These are phyloP conservation scores for Paraconiothyrium brasiliense DNA, from an alignment of 2,329 filamentous ascomycete genomes.

Conservation along the genomic window DNA sequence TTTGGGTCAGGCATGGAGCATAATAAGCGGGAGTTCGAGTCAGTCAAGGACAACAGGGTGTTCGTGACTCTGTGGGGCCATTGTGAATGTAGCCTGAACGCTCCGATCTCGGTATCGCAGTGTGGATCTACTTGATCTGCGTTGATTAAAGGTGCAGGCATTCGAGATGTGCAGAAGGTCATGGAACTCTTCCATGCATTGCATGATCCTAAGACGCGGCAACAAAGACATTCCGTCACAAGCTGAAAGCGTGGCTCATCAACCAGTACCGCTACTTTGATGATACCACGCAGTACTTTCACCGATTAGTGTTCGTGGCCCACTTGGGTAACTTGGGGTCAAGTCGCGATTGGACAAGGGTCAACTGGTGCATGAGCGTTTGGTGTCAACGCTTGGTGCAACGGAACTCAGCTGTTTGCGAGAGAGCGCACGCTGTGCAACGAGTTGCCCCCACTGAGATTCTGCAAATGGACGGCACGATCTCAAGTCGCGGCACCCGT, in stretches of 20 bases:
- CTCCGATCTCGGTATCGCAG: constrained; percentile 3
- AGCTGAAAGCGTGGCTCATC: background rate
- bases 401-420: constrained; percentile 8
- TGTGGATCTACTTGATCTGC: background rate
- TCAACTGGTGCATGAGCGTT: constrained; percentile 18
- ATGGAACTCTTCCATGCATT: constrained; percentile 13
- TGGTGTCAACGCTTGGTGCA: constrained; percentile 16
- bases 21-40: background rate
- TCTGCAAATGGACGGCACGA: constrained; percentile 32
- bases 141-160: background rate
- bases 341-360: constrained; percentile 18
- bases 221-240: background rate
- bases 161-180: background rate
- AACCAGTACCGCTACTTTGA: background rate
- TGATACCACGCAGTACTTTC: constrained; percentile 13
- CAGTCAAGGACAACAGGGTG: constrained; percentile 5
- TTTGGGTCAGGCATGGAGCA: background rate
- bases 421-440: constrained; percentile 15
- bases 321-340: constrained; percentile 17
- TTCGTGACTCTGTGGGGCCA: background rate
- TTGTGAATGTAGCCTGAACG: background rate
- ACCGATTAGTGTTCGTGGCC: constrained; percentile 23
- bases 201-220: background rate
- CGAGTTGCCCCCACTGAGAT: constrained; percentile 24
- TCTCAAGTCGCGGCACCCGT: constrained; percentile 25